phyloP scores from a whole-genome alignment of 1,139 yeast genomes.

The Saccharomyces hybrid region DNA sequence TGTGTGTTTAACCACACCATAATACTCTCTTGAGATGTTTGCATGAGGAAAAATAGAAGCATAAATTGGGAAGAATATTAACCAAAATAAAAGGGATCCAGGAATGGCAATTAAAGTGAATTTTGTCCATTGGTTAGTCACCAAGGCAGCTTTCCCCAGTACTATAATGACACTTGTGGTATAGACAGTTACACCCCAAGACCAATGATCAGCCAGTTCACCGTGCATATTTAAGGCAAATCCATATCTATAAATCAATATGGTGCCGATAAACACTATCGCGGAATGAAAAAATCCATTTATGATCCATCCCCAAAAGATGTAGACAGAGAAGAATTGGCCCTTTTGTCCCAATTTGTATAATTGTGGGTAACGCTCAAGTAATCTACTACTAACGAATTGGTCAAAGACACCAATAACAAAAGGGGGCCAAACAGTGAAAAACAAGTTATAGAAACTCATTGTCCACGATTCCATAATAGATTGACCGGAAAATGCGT shows the following conservation, averaged over 20 bases:
- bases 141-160: constrained; percentile 88
- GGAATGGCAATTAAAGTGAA: constrained; percentile 89
- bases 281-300: constrained; percentile 96
- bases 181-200: constrained; percentile 88
- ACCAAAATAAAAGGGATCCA: constrained; percentile 83
- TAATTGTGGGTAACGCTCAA: constrained; percentile 87
- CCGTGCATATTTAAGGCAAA: constrained; percentile 58
- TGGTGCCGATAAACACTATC: constrained; percentile 67
- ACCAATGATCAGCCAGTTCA: constrained; percentile 79
- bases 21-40: constrained; percentile 75
- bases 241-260: constrained; percentile 62
- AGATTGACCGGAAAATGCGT: constrained; percentile 92
- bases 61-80: constrained; percentile 80
- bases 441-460: constrained; percentile 91
- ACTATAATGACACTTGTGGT: constrained; percentile 86
- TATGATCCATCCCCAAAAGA: constrained; percentile 95
- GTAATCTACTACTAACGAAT: constrained; percentile 80
- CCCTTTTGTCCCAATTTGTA: constrained; percentile 87
- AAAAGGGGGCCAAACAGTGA: constrained; percentile 92
- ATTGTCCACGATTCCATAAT: constrained; percentile 97
- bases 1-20: constrained; percentile 68
- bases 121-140: constrained; percentile 92
- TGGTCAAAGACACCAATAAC: constrained; percentile 96
- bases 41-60: constrained; percentile 78
- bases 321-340: constrained; percentile 78